phyloP scores from a whole-genome alignment of 179 eudicot species.

The Silene coronaria region DNA sequence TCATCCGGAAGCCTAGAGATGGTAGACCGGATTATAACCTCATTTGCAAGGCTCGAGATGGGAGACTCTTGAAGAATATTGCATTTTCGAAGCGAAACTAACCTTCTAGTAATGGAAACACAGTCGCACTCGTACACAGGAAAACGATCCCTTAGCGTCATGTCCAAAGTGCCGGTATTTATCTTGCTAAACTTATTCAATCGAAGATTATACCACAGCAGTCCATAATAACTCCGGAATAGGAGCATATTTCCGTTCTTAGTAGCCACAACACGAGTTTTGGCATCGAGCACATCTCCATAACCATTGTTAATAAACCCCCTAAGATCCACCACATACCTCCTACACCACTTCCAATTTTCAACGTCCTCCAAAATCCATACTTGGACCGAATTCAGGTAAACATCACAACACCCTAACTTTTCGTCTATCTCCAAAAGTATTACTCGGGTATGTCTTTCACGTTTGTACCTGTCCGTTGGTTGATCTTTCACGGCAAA shows the following conservation, averaged over 20 bases:
- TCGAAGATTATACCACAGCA: not conserved
- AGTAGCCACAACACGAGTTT: not conserved
- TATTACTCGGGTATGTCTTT: too few species aligned
- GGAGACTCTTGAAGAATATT: too few species aligned
- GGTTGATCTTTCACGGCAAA: constrained; percentile 6
- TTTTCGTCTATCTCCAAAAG: too few species aligned
- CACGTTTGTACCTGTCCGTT: too few species aligned
- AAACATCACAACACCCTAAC: too few species aligned
- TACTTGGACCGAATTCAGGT: not conserved
- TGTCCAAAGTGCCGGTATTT: not conserved
- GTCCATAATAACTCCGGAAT: not conserved
- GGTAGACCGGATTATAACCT: too few species aligned
- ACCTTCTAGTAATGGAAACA: too few species aligned
- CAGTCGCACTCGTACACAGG: too few species aligned
- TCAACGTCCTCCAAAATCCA: constrained; percentile 16
- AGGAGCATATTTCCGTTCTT: constrained; percentile 10
- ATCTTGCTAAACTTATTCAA: not conserved
- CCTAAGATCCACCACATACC: constrained; percentile 1
- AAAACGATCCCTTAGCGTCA: too few species aligned
- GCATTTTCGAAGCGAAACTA: too few species aligned
- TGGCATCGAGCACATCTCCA: not conserved
- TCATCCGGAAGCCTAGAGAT: constrained; percentile 8
- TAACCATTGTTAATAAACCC: not conserved
- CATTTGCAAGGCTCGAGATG: too few species aligned
- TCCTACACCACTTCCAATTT: constrained; percentile 11